These are phyloP conservation scores for Beauveria caledonica DNA, from an alignment of 2,329 filamentous ascomycete genomes.

Conservation along the genomic window DNA sequence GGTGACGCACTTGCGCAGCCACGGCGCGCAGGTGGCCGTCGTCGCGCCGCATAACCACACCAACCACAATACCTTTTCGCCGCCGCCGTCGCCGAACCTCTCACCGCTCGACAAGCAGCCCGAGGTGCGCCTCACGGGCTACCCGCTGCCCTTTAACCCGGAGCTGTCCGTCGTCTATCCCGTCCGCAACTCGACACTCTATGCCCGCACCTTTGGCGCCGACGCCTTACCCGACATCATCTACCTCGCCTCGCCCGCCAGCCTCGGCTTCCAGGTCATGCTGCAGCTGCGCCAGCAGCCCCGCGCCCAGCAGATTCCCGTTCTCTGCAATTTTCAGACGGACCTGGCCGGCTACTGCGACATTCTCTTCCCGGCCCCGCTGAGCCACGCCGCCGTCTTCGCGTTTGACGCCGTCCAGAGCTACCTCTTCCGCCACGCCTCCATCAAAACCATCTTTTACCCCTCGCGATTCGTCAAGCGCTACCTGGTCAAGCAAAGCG, in stretches of 20 bases:
- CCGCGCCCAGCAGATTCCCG: slow-evolving; percentile 43
- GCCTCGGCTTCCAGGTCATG: slow-evolving; percentile 62
- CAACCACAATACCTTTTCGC: slow-evolving; percentile 45
- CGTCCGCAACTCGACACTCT: slow-evolving; percentile 55
- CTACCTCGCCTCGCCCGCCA: slow-evolving; percentile 62
- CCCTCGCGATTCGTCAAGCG: slow-evolving; percentile 54
- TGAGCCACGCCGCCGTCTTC: slow-evolving; percentile 53
- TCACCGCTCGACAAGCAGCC: slow-evolving; percentile 25
- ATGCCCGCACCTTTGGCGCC: slow-evolving; percentile 48
- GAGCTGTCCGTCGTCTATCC: slow-evolving; percentile 64
- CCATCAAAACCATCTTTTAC: slow-evolving; percentile 60
- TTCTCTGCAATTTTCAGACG: slow-evolving; percentile 65
- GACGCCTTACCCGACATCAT: slow-evolving; percentile 51
- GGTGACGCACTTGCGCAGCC: slow-evolving; percentile 55
- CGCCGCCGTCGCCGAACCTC: slow-evolving; percentile 27
- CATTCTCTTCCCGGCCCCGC: slow-evolving; percentile 57
- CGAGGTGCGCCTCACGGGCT: slow-evolving; percentile 55
- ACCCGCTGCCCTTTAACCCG: slow-evolving; percentile 62
- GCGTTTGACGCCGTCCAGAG: slow-evolving; percentile 56
- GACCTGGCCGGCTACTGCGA: slow-evolving; percentile 61
- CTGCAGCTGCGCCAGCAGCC: slow-evolving; percentile 57
- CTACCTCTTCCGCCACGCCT: slow-evolving; percentile 54
- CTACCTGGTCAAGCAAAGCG: slow-evolving; percentile 51
- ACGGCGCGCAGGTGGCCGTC: slow-evolving; percentile 57
- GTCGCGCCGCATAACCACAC: slow-evolving; percentile 55